These are phyloP conservation scores for Fusarium tupiense DNA, from an alignment of 2,329 filamentous ascomycete genomes.

Conservation along the genomic window DNA sequence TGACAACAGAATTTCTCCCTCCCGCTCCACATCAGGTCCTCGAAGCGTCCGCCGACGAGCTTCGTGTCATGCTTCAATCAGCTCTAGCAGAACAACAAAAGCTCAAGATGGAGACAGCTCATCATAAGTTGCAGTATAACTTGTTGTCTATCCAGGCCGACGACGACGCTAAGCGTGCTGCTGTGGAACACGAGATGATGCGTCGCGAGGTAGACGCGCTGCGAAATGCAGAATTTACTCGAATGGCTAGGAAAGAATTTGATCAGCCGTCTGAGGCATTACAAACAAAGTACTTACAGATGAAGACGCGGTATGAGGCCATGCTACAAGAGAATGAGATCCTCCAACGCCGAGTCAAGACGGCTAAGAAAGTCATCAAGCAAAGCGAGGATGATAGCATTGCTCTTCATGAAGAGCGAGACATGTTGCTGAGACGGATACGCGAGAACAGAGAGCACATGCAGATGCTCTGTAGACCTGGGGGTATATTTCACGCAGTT, in stretches of 20 bases:
- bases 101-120: slow-evolving; percentile 83
- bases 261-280: slow-evolving; percentile 63
- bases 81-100: slow-evolving; percentile 66
- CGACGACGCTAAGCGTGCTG: slow-evolving; percentile 85
- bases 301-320: slow-evolving; percentile 73
- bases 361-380: slow-evolving; percentile 81
- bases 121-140: slow-evolving; percentile 90
- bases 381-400: slow-evolving; percentile 79
- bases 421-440: slow-evolving; percentile 82
- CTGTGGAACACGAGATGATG: slow-evolving; percentile 92
- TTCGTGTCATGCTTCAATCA: slow-evolving; percentile 65
- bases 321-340: slow-evolving; percentile 72
- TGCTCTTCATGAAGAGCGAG: slow-evolving; percentile 77
- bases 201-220: slow-evolving; percentile 87
- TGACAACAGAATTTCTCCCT: slow-evolving; percentile 54
- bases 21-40: slow-evolving; percentile 62
- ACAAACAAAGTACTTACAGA: slow-evolving; percentile 66
- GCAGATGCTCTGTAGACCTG: slow-evolving; percentile 79
- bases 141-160: slow-evolving; percentile 85
- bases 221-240: slow-evolving; percentile 76
- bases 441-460: slow-evolving; percentile 90
- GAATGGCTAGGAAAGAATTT: slow-evolving; percentile 66
- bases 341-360: slow-evolving; percentile 72
- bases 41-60: slow-evolving; percentile 63
- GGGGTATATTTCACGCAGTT: slow-evolving; percentile 71